Evolutionary conservation across 768 basidiomycete species (phyloP).

Genomic region (Lactarius tabidus): DNA sequence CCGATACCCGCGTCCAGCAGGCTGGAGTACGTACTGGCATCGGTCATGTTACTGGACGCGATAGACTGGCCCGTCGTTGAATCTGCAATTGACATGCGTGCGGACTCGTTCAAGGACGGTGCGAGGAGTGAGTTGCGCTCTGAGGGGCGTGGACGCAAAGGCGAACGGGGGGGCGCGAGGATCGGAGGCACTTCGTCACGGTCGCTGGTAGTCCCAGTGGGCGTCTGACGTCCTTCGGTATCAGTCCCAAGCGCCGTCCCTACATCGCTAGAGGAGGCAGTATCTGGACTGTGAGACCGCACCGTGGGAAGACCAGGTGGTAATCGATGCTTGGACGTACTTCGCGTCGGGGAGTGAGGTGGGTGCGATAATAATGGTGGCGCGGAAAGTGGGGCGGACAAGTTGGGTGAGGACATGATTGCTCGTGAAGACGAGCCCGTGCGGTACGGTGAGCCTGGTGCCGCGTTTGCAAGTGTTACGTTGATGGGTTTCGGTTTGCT

Average conservation of each 20-base stretch:
- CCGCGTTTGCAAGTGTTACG: constrained; percentile 30
- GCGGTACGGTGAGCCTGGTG: constrained; percentile 11
- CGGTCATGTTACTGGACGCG: constrained; percentile 57
- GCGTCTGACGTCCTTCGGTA: constrained; percentile 25
- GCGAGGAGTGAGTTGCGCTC: constrained; percentile 19
- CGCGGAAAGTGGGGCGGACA: constrained; percentile 34
- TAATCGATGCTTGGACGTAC: constrained; percentile 26
- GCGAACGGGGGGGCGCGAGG: constrained; percentile 50
- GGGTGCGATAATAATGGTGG: constrained; percentile 1
- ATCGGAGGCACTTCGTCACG: constrained; percentile 40
- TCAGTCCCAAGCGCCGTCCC: constrained; percentile 31
- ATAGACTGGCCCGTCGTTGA: constrained; percentile 57
- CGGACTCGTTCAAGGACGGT: constrained; percentile 15
- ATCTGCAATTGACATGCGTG: constrained; percentile 35
- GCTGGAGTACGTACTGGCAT: constrained; percentile 55
- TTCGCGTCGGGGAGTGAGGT: background rate
- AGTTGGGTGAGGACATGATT: constrained; percentile 61
- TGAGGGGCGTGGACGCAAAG: constrained; percentile 42
- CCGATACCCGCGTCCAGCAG: constrained; percentile 45
- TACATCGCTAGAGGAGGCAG: constrained; percentile 22
- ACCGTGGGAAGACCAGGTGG: constrained; percentile 18
- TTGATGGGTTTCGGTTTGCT: constrained; percentile 31
- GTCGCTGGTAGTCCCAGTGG: constrained; percentile 30
- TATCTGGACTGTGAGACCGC: constrained; percentile 7
- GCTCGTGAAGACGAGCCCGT: constrained; percentile 38